Base-by-base conservation (phyloP, 2,329 filamentous ascomycete genomes). In the Hypocreales sp. region DNA sequence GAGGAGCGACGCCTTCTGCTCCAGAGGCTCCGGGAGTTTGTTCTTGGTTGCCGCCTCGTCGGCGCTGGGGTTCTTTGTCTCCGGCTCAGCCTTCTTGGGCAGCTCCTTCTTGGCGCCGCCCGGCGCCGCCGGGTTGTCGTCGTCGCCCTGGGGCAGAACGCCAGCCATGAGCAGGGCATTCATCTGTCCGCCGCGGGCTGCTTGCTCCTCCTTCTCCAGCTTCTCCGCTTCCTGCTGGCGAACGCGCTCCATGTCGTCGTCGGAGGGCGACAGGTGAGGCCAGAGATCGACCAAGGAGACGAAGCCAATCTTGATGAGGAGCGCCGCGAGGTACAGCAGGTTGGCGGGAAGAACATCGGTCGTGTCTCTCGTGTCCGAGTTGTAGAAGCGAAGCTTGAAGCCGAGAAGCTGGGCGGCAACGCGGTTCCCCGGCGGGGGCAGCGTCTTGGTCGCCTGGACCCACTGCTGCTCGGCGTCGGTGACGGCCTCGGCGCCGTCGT, bases 341-440 rank as follows among this genome's bases (percentile, higher is more conserved):
- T 98, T 98, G 21, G 90, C 81, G 0, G 90, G 90, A 3, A 95
- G 63, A 3, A 75, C 64, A 42, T 95, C 90, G 1, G 67, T 60
- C 29, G 74, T 67, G 33, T 81, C 72, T 30, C 87, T 72, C 20
- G 79, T 74, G 16, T 75, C 62, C 0, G 83, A 92, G 22, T 82
- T 79, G 46, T 98, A 98, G 51, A 93, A 98, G 10, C 82, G 80
- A 27, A 98, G 67, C 53, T 98, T 98, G 64, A 98, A 98, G 4
- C 90, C 90, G 10, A 98, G 72, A 4, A 98, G 67, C 48, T 95
- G 90, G 17, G 92, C 92, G 1, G 90, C 90, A 32, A 92, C 82
- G 23, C 78, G 72, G 47, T 94, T 98, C 17, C 92, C 90, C 17
- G 69, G 64, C 2, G 86, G 83, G 5, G 86, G 86, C 4, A 90